Evolutionary conservation across 164 flowering plant species (phyloP).

Genomic region (Kingdonia uniflora): DNA sequence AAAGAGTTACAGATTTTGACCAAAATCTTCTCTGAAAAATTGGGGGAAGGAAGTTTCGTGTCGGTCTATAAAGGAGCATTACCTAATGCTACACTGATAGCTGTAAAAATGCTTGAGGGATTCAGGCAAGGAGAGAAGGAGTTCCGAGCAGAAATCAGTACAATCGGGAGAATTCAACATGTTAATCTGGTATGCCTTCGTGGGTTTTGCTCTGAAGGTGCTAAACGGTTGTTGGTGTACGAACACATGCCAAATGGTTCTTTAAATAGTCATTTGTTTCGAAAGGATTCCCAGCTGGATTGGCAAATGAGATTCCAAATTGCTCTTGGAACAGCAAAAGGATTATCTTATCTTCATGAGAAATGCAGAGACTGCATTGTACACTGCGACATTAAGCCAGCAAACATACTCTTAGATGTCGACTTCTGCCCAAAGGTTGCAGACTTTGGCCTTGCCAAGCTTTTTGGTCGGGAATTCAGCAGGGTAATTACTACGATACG

Average conservation of each 20-base stretch:
- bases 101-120: conserved; percentile 49
- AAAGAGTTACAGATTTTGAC: conserved; percentile 32
- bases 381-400: conserved; percentile 31
- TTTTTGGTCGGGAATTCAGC: conserved; percentile 25
- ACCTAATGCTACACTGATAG: conserved; percentile 29
- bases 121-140: conserved; percentile 45
- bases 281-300: conserved; percentile 6
- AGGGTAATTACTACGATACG: conserved; percentile 30
- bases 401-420: conserved; percentile 27
- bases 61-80: conserved; percentile 36
- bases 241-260: conserved; percentile 16
- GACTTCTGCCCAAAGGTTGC: conserved; percentile 25
- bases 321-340: conserved; percentile 26
- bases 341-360: conserved; percentile 25
- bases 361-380: conserved; percentile 28
- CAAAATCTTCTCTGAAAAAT: conserved; percentile 34
- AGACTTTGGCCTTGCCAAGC: conserved; percentile 32
- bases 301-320: conserved; percentile 27
- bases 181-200: conserved; percentile 3
- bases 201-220: neutral
- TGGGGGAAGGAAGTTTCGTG: conserved; percentile 51
- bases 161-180: conserved; percentile 36
- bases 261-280: conserved; percentile 28
- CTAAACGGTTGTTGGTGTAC: conserved; percentile 1
- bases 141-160: conserved; percentile 50